phyloP scores from a whole-genome alignment of 2,329 filamentous ascomycete species.

The Myotisia sp. region DNA sequence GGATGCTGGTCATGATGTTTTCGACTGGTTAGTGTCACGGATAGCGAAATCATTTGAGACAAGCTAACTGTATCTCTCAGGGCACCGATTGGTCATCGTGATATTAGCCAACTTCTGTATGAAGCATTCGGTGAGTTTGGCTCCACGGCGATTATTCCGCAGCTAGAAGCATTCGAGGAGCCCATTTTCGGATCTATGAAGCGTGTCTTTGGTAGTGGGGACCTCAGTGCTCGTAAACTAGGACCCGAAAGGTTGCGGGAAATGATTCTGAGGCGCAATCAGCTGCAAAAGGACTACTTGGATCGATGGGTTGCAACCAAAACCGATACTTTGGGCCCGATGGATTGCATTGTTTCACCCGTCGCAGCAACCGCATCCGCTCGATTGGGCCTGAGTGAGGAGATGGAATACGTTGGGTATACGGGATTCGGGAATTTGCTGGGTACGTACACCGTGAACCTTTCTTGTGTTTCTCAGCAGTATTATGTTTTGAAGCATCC shows the following conservation, averaged over 20 bases:
- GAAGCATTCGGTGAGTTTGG: conserved; percentile 22
- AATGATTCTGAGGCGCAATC: conserved; percentile 18
- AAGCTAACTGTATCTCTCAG: conserved; percentile 9
- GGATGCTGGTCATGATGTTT: conserved; percentile 25
- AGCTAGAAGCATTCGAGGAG: conserved; percentile 16
- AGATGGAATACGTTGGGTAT: conserved; percentile 16
- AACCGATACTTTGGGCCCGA: conserved; percentile 9
- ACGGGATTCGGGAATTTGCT: conserved; percentile 18
- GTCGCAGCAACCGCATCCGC: conserved; percentile 11
- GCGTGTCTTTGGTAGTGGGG: conserved; percentile 4
- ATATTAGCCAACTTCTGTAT: conserved; percentile 18
- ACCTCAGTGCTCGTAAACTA: conserved; percentile 8
- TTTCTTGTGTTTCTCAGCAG: background rate
- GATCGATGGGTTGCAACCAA: conserved; percentile 14
- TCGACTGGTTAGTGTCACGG: conserved; percentile 17
- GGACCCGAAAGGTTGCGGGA: conserved; percentile 18
- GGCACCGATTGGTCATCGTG: conserved; percentile 20
- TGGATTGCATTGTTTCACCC: conserved; percentile 13
- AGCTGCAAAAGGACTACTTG: conserved; percentile 14
- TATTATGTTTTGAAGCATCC: background rate
- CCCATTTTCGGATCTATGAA: conserved; percentile 15
- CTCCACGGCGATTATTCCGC: conserved; percentile 22
- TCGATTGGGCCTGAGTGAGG: conserved; percentile 16
- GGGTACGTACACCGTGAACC: conserved; percentile 12
- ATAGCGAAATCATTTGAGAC: conserved; percentile 6